A percentile compares a stretch with the other conserved stretches of the same genome.
Conservation (phyloP, 306 rosid species). For the barrel medic (Medicago truncatula) region MtrunA17r5.0-ANR NC_053044.1:56715001-56715500, state of each 20-base stretch:
- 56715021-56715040: no score
- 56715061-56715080: background rate
- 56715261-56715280: background rate
- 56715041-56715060: background rate
- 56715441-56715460: background rate
- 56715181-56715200: background rate
- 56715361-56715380: no score
- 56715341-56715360: background rate
- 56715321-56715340: background rate
- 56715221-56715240: background rate
- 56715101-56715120: background rate
- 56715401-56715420: background rate
- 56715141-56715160: background rate
- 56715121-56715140: background rate
- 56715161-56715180: background rate
- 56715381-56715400: background rate
- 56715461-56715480: slow-evolving; percentile 39
- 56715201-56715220: background rate
- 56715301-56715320: background rate
- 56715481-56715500: slow-evolving; percentile 32
- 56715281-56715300: background rate
- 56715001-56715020: no score
- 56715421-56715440: background rate
- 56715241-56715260: background rate
- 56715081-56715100: background rate